Evolutionary conservation across 352 stramenopile species (phyloP).

Genomic region (Achlya hypogyna): DNA sequence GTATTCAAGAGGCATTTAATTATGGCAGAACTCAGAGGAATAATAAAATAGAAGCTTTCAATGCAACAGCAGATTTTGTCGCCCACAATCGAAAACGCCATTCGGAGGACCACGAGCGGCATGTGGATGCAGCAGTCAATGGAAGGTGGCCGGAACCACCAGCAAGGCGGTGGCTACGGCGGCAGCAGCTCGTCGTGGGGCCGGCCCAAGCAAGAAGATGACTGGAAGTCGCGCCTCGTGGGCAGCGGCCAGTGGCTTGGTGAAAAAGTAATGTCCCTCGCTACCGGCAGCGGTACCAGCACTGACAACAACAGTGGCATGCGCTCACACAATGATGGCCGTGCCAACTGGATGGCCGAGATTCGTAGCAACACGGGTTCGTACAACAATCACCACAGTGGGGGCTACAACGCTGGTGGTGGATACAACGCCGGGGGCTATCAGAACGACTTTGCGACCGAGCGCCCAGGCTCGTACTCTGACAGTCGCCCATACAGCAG

Average conservation of each 20-base stretch:
- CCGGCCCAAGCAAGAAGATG: constrained; percentile 16
- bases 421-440: constrained; percentile 31
- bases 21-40: not conserved
- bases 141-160: constrained; percentile 30
- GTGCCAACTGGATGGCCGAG: constrained; percentile 68
- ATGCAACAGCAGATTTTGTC: not conserved
- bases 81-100: not conserved
- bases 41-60: constrained; percentile 6
- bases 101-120: not conserved
- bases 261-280: constrained; percentile 51
- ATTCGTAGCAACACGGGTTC: constrained; percentile 47
- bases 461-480: constrained; percentile 46
- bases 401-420: not conserved
- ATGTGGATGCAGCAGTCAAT: constrained; percentile 67
- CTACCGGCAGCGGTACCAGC: constrained; percentile 41
- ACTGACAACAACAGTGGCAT: constrained; percentile 25
- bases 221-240: constrained; percentile 66
- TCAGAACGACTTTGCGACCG: constrained; percentile 65
- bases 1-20: too few species aligned
- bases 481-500: constrained; percentile 23
- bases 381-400: constrained; percentile 20
- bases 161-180: constrained; percentile 26
- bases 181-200: constrained; percentile 24
- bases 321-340: constrained; percentile 47
- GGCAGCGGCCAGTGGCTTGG: constrained; percentile 61